These are phyloP conservation scores for Fraxinus sp. DNA, from an alignment of 305 asterid genomes.

Conservation along the genomic window DNA sequence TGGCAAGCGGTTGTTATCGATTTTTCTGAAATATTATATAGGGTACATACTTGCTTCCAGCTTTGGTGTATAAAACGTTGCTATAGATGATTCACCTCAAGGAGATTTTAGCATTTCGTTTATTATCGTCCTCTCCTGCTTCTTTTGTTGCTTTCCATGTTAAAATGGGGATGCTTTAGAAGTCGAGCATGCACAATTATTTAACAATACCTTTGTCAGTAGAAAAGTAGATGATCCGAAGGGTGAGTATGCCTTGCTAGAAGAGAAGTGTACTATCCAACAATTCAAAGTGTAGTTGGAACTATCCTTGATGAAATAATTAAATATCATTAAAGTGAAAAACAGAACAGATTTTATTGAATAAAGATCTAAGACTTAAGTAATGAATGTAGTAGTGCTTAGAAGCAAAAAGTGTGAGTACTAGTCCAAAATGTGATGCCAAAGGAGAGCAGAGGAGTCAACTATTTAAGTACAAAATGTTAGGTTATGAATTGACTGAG, in stretches of 20 bases:
- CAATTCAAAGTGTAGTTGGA: neutral
- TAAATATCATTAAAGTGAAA: neutral
- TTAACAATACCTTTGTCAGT: neutral
- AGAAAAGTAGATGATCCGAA: neutral
- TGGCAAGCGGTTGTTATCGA: neutral
- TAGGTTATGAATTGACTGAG: neutral
- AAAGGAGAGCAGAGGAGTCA: neutral
- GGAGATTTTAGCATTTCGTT: neutral
- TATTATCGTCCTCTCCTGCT: neutral
- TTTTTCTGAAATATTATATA: neutral
- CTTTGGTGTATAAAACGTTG: constrained; percentile 9
- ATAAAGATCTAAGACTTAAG: neutral
- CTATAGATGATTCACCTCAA: neutral
- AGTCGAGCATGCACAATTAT: neutral
- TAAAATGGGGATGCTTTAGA: neutral
- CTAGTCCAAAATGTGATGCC: neutral
- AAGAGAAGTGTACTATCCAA: neutral
- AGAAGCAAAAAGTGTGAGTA: neutral
- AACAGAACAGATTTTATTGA: neutral
- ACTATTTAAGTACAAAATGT: neutral
- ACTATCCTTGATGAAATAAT: neutral
- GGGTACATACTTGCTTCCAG: neutral
- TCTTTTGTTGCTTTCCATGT: neutral
- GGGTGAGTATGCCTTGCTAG: neutral
- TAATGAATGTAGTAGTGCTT: neutral